Evolutionary conservation across 1,139 yeast genomes (phyloP), one percentile per base, ranked within the genome.

Genomic region (Zygotorulaspora mrakii): DNA sequence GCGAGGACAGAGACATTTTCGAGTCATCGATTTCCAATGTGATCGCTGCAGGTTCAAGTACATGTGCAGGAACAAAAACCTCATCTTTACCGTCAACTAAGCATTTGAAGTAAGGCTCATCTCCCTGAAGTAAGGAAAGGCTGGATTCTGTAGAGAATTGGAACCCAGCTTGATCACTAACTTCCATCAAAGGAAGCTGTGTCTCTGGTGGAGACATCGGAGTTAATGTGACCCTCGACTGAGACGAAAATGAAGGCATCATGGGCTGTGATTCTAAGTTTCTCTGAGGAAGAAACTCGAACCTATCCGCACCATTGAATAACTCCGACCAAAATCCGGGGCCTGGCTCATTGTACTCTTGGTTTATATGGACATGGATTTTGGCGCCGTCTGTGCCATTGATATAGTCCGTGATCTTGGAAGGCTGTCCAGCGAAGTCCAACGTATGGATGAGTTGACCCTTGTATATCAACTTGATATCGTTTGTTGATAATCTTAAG

Each of bases 291-390:
- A 44, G 40, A 28, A 48, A 50, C n/a, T 41, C 46, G 16, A 48
- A 47, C 24, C 52, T 31, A 23, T 45, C 52, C 0, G 50, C 44
- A 20, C 45, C 52, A 23, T 42, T 41, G 35, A 55, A 53, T 24
- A 56, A 35, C 35, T 57, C 55, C 26, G 39, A 48, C 63, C 63
- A 59, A 41, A 57, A 59, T 3, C 57, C 53, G 1, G 58, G 58
- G 7, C 55, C 57, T 8, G 55, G 50, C 14, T 54, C 57, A 4
- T 43, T 45, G 9, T 42, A 42, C 31, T 55, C 56, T 12, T 47
- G 47, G 17, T 48, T 52, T 11, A 59, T 51, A 16, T 54, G 52
- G n/a, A 61, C 57, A 29, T 58, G 60, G 1, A 61, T 33, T 24
- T 53, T 51, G 6, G 50, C 46, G 5, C 39, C 43, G 4, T 42